These are phyloP conservation scores for Earliella scabrosa DNA, from an alignment of 1,284 basidiomycete genomes.

Conservation along the genomic window DNA sequence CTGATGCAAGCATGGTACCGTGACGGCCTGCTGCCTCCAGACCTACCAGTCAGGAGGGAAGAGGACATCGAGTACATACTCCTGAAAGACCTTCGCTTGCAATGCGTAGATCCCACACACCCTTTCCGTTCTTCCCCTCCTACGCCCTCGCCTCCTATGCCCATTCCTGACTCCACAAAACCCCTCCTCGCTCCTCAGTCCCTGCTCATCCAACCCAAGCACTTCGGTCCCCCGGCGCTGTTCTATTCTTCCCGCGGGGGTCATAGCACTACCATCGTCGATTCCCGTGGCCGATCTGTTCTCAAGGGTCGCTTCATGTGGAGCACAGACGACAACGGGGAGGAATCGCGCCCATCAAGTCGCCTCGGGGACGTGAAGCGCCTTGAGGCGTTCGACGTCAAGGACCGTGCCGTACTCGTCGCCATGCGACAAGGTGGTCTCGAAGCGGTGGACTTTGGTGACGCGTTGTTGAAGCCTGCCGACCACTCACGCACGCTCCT, in stretches of 20 bases:
- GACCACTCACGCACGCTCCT: constrained; percentile 72
- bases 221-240: constrained; percentile 84
- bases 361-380: constrained; percentile 80
- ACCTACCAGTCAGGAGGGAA: constrained; percentile 77
- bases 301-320: constrained; percentile 79
- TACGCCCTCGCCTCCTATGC: constrained; percentile 27
- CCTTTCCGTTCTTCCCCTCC: constrained; percentile 67
- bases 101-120: constrained; percentile 75
- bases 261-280: constrained; percentile 84
- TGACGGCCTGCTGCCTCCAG: constrained; percentile 77
- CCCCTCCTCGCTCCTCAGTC: constrained; percentile 78
- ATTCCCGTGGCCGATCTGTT: constrained; percentile 80
- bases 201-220: constrained; percentile 76
- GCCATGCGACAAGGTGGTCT: constrained; percentile 83
- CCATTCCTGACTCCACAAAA: constrained; percentile 45
- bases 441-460: constrained; percentile 76
- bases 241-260: constrained; percentile 88
- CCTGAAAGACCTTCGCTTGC: constrained; percentile 72
- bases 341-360: constrained; percentile 40
- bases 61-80: constrained; percentile 69
- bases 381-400: constrained; percentile 76
- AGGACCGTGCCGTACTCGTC: constrained; percentile 73
- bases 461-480: constrained; percentile 75
- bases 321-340: constrained; percentile 68
- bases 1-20: constrained; percentile 87